Evolutionary conservation across 371 early-diverging fungal species (phyloP).

Genomic region (Sanchytrium tribonematis): DNA sequence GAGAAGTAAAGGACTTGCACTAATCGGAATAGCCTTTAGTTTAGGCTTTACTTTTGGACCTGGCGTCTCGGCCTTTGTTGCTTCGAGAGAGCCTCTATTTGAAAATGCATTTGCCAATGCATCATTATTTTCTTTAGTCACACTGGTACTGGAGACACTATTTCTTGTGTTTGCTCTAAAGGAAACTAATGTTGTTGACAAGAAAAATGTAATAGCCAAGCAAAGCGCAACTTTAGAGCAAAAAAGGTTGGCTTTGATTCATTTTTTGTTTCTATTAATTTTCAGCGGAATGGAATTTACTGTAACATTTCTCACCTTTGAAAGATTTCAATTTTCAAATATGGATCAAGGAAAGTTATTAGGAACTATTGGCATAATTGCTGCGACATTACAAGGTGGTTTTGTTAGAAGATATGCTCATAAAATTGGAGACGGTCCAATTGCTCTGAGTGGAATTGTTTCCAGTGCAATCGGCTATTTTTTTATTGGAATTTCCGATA

Average conservation of each 20-base stretch:
- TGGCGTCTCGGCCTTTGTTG: conserved; percentile 65
- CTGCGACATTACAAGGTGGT: conserved; percentile 66
- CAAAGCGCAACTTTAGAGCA: too few species aligned
- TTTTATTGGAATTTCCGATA: conserved; percentile 25
- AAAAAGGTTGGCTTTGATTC: not conserved
- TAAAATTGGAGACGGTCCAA: conserved; percentile 29
- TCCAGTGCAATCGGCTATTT: conserved; percentile 35
- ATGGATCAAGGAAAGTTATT: conserved; percentile 66
- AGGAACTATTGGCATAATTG: conserved; percentile 54
- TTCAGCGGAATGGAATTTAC: conserved; percentile 96
- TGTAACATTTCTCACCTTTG: conserved; percentile 72
- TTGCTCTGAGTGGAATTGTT: conserved; percentile 48
- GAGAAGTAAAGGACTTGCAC: conserved; percentile 50
- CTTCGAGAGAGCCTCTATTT: conserved; percentile 33
- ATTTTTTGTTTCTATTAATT: conserved; percentile 20
- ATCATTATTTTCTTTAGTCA: conserved; percentile 47
- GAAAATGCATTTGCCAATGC: conserved; percentile 48
- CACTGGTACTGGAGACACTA: conserved; percentile 43
- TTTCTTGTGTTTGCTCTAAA: conserved; percentile 41
- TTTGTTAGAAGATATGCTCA: conserved; percentile 52
- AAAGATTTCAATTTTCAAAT: conserved; percentile 51
- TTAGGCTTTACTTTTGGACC: conserved; percentile 86
- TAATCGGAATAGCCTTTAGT: conserved; percentile 84
- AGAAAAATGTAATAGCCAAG: conserved; percentile 7
- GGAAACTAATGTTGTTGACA: conserved; percentile 36